Evolutionary conservation across 2,329 filamentous ascomycete genomes (phyloP).

Genomic region (Zasmidium citrigriseum): DNA sequence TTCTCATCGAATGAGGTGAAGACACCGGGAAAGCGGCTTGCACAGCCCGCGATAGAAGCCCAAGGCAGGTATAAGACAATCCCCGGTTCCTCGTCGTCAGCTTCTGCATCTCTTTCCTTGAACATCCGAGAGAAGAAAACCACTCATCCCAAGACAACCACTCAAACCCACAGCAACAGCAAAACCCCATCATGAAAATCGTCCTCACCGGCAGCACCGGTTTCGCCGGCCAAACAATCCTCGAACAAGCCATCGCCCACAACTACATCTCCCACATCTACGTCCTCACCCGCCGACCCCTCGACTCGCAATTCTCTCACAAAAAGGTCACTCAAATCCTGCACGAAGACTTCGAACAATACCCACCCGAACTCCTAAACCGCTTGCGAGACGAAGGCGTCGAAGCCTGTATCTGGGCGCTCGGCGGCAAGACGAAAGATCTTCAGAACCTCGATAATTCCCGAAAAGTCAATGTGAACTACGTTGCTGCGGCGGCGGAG

Average conservation of each 20-base stretch:
- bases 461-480: conserved; percentile 33
- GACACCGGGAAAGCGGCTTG: background rate
- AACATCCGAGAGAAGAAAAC: no score
- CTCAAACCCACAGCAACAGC: background rate
- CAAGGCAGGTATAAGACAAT: background rate
- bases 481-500: conserved; percentile 34
- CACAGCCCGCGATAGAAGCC: background rate
- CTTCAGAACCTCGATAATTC: conserved; percentile 34
- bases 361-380: conserved; percentile 47
- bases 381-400: conserved; percentile 41
- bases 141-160: background rate
- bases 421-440: conserved; percentile 28
- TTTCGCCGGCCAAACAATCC: conserved; percentile 56
- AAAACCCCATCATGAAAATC: conserved; percentile 55
- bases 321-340: conserved; percentile 38
- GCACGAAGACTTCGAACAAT: conserved; percentile 55
- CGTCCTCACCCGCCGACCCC: conserved; percentile 34
- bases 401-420: conserved; percentile 50
- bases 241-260: conserved; percentile 53
- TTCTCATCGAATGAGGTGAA: background rate
- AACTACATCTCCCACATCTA: conserved; percentile 49
- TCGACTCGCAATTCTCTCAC: conserved; percentile 31
- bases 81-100: background rate
- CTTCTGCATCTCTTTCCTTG: background rate
- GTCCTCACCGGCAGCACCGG: conserved; percentile 62